phyloP scores from a whole-genome alignment of 129 eudicot species.

The Chrysanthemum lavandulifolium region DNA sequence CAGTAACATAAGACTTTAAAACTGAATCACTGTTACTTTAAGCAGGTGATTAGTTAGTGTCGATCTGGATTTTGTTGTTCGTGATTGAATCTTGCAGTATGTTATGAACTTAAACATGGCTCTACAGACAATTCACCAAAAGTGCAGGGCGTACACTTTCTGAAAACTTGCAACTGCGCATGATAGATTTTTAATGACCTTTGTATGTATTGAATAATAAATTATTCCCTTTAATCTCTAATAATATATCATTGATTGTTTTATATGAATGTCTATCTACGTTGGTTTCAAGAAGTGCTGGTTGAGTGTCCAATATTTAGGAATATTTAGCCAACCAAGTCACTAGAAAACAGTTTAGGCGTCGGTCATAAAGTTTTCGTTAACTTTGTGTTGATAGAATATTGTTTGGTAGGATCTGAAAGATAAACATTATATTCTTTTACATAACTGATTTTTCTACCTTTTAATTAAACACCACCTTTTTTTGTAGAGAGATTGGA shows the following conservation, averaged over 20 bases:
- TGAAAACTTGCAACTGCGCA: neutral
- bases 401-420: neutral
- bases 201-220: conserved; percentile 10
- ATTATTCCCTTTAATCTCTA: neutral
- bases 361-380: neutral
- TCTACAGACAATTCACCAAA: neutral
- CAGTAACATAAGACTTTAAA: neutral
- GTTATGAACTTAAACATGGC: conserved; percentile 1
- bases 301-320: conserved; percentile 19
- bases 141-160: neutral
- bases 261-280: neutral
- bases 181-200: neutral
- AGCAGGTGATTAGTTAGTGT: neutral
- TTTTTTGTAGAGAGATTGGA: conserved; percentile 76
- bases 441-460: neutral
- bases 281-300: conserved; percentile 19
- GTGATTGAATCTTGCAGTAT: neutral
- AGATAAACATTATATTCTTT: neutral
- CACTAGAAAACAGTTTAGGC: neutral
- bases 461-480: neutral
- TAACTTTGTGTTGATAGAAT: neutral
- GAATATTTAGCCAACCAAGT: neutral
- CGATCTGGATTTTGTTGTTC: neutral
- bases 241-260: conserved; percentile 1
- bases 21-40: neutral